A percentile compares a stretch with the other conserved stretches of the same genome.
Evolutionary conservation across 2,329 filamentous ascomycete species (phyloP).

Genomic region (Ascochyta pisi): DNA sequence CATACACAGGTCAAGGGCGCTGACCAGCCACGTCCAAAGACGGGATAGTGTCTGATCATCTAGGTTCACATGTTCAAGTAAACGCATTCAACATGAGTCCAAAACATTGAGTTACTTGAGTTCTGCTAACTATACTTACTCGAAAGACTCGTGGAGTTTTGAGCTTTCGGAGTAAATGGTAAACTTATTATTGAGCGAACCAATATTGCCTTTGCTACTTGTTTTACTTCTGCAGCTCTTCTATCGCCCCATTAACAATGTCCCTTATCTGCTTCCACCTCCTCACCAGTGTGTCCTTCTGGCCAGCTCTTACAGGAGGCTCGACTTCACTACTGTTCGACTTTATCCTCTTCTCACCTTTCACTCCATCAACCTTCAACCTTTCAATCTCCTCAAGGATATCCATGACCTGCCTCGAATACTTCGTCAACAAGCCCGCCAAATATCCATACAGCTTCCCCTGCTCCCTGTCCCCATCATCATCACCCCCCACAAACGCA

Average conservation of each 20-base stretch:
- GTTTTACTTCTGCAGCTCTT: conserved; percentile 12
- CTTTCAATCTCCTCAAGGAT: conserved; percentile 36
- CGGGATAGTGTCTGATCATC: too few species aligned
- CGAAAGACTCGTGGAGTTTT: too few species aligned
- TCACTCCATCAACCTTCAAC: conserved; percentile 31
- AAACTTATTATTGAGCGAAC: too few species aligned
- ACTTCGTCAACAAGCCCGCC: conserved; percentile 37
- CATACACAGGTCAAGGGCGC: too few species aligned
- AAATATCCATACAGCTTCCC: conserved; percentile 49
- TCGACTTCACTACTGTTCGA: background rate
- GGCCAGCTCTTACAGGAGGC: conserved; percentile 15
- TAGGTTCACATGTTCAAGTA: too few species aligned
- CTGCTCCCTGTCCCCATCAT: conserved; percentile 46
- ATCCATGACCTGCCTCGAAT: conserved; percentile 37
- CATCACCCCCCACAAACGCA: conserved; percentile 40
- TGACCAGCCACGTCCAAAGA: too few species aligned
- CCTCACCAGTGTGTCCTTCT: conserved; percentile 34
- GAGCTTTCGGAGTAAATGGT: too few species aligned
- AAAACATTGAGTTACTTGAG: too few species aligned
- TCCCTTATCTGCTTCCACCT: conserved; percentile 50
- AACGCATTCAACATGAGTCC: too few species aligned
- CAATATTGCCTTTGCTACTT: too few species aligned
- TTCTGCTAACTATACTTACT: too few species aligned
- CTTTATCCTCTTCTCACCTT: background rate
- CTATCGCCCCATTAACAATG: conserved; percentile 28